Evolutionary conservation across 78 protist genomes (phyloP), one percentile per base, ranked within the genome.

Genomic region (Dictyostelium citrinum): DNA sequence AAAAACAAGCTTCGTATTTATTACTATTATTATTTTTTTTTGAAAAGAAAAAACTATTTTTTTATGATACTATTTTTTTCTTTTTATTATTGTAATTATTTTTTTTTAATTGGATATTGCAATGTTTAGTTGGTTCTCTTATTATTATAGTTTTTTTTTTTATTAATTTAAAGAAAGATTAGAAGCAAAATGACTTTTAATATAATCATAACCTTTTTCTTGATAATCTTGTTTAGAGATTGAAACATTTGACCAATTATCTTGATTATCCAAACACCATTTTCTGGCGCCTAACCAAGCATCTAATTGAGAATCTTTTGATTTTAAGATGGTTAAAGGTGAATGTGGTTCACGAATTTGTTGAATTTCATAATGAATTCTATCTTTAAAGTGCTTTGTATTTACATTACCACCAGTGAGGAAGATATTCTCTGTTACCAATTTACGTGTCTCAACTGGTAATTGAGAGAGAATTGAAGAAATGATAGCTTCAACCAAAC

Each of bases 221-320:
- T 79, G 93, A 88, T 78, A 88, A n/a, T 88, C 93, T 46, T n/a
- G 24, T 68, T 49, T 58, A 6, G 85, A 78, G 17, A 88, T 68
- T 31, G 85, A 78, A 29, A 76, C 51, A 41, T n/a, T 4, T 14
- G 16, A 9, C 93, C 93, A 88, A 14, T 78, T 79, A 31, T 61
- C 24, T 9, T 39, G 22, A n/a, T 85, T 33, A 67, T 76, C 74
- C 5, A 12, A n/a, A 64, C 60, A 31, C 93, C 93, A 88, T 45
- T 78, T 45, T 70, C 61, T 88, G 5, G 93, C 93, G 67, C 93
- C 93, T 4, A 46, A 68, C 93, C 93, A 88, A 31, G 86, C 61
- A 49, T 78, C 85, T 22, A 88, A 35, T 11, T 35, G 16, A 43
- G 43, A 16, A 14, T 85, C 31, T n/a, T 75, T 75, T 22, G 61